Percentiles rank a stretch among this genome's conserved stretches.
Evolutionary conservation across 371 early-diverging fungal species (phyloP).

Genomic region (Gilbertella persicaria): DNA sequence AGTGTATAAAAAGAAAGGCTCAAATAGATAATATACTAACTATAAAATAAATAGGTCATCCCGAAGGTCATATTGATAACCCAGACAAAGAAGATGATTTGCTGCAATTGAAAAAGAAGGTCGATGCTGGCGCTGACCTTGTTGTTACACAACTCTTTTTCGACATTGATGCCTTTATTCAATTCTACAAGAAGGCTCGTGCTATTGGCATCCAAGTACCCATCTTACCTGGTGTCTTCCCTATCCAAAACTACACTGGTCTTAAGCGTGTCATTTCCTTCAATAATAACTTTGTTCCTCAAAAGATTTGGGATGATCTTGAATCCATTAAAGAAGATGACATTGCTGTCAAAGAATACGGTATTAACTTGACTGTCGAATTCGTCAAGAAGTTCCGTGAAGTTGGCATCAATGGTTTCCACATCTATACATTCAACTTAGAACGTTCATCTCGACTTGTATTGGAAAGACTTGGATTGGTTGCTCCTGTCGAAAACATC

Average conservation of each 20-base stretch:
- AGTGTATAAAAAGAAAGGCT: neutral
- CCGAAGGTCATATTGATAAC: slow-evolving; percentile 87
- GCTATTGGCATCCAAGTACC: slow-evolving; percentile 83
- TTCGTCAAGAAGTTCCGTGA: slow-evolving; percentile 77
- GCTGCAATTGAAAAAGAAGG: slow-evolving; percentile 79
- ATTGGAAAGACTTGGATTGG: slow-evolving; percentile 79
- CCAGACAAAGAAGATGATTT: slow-evolving; percentile 79
- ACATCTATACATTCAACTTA: slow-evolving; percentile 90
- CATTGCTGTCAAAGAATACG: slow-evolving; percentile 91
- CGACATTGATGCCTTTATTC: slow-evolving; percentile 81
- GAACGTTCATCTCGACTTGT: slow-evolving; percentile 86
- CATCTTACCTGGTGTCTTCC: slow-evolving; percentile 95
- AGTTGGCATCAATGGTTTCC: slow-evolving; percentile 75
- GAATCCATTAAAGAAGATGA: slow-evolving; percentile 97
- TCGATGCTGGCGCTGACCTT: slow-evolving; percentile 91
- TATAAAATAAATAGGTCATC: slow-evolving; percentile 56
- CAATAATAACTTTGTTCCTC: slow-evolving; percentile 86
- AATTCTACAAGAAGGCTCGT: slow-evolving; percentile 78
- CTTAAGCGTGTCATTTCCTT: slow-evolving; percentile 86
- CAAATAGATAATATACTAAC: neutral
- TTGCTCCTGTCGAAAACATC: slow-evolving; percentile 74
- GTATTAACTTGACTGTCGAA: slow-evolving; percentile 80
- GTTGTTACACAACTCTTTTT: slow-evolving; percentile 95
- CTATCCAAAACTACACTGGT: slow-evolving; percentile 89
- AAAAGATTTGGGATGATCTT: slow-evolving; percentile 78